A percentile compares a stretch with the other conserved stretches of the same genome.
phyloP scores from a whole-genome alignment of 371 early-diverging fungal genomes.

The Actinomucor elegans region DNA sequence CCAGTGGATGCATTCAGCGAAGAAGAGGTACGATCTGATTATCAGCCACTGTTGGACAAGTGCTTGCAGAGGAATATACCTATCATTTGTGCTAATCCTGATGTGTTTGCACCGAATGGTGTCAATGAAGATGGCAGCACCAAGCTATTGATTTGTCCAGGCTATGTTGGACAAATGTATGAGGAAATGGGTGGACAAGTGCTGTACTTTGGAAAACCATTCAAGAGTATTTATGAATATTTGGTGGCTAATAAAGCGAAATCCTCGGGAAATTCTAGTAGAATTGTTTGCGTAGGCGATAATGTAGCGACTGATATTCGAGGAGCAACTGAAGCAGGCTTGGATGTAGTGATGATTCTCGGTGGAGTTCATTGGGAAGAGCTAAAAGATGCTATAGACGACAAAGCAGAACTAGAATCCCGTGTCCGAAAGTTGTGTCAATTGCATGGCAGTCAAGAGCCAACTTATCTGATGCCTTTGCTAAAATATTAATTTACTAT shows the following conservation, averaged over 20 bases:
- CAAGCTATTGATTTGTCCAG: slow-evolving; percentile 36
- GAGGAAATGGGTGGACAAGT: slow-evolving; percentile 44
- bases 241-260: slow-evolving; percentile 13
- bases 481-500: slow-evolving; percentile 25
- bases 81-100: slow-evolving; percentile 48
- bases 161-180: slow-evolving; percentile 42
- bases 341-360: slow-evolving; percentile 46
- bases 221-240: slow-evolving; percentile 39
- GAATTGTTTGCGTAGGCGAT: slow-evolving; percentile 43
- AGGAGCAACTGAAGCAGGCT: slow-evolving; percentile 36
- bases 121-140: slow-evolving; percentile 26
- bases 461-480: slow-evolving; percentile 32
- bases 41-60: slow-evolving; percentile 23
- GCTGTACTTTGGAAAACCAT: slow-evolving; percentile 49
- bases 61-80: slow-evolving; percentile 27
- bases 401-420: slow-evolving; percentile 14
- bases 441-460: slow-evolving; percentile 19
- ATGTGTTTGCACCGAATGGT: slow-evolving; percentile 47
- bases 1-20: slow-evolving; percentile 25
- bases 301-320: slow-evolving; percentile 43
- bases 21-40: slow-evolving; percentile 28
- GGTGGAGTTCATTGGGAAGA: slow-evolving; percentile 51
- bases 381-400: slow-evolving; percentile 9
- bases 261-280: slow-evolving; percentile 3
- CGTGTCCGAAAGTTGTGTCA: slow-evolving; percentile 20